Evolutionary conservation across 1,284 basidiomycete species (phyloP), one percentile per base, ranked within the genome.

Genomic region (Meripilus lineatus): DNA sequence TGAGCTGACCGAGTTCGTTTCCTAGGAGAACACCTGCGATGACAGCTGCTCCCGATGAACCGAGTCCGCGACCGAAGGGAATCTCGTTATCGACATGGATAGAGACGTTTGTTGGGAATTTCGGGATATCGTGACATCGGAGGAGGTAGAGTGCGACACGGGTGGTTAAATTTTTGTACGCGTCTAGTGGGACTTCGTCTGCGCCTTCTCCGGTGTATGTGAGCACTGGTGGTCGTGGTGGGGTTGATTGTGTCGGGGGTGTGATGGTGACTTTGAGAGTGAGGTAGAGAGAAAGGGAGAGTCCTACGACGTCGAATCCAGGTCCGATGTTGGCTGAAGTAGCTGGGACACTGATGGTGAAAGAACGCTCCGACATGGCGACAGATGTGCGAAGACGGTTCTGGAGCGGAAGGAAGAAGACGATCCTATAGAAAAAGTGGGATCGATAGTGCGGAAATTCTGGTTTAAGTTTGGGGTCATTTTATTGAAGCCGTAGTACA

Each of bases 261-360:
- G 64, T 53, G 46, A 75, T 56, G 38, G 75, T 75, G 50, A 96
- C 86, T 26, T 76, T 71, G 51, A 99, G 77, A 11, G 81, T 85
- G 52, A 98, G 79, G 58, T 88, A 78, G 25, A 97, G 81, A 2
- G 92, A 93, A 22, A 99, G 84, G 1, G 95, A 96, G 50, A 99
- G 85, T 17, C 96, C 96, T 52, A 97, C 92, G 48, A 99, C 96
- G 65, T 99, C 96, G 66, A 99, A 99, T 11, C 96, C 96, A 21
- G 96, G 96, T 2, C 95, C 95, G 59, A 99, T 94, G 73, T 99
- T 99, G 53, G 95, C 95, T 46, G 94, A 95, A 1, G 95, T 98
- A 18, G 93, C 93, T 7, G 95, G 95, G 42, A 99, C 89, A 55
- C 75, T 77, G 65, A 99, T 91, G 38, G 67, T 71, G 62, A 86